Percentiles rank a stretch among this genome's conserved stretches.
phyloP scores from a whole-genome alignment of 2,329 filamentous ascomycete genomes.

The Botrytis porri region DNA sequence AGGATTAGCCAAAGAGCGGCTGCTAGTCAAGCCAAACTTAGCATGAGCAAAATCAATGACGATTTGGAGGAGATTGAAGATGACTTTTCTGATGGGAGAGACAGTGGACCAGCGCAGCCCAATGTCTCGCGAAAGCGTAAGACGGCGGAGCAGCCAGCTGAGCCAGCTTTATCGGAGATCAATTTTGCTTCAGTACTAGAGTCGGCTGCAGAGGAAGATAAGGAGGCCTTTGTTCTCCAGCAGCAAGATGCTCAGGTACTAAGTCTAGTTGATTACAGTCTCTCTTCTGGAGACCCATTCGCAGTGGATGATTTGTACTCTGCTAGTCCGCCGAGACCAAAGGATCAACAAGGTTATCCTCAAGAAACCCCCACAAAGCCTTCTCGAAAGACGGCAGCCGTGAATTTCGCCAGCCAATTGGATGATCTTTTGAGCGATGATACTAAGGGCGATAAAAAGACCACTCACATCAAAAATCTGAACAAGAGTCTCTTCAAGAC shows the following conservation, averaged over 20 bases:
- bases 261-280: neutral
- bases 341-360: neutral
- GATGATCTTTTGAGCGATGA: conserved; percentile 7
- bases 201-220: neutral
- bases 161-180: neutral
- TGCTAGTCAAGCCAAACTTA: conserved; percentile 10
- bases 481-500: neutral
- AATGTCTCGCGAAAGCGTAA: conserved; percentile 21
- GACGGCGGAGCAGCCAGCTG: neutral
- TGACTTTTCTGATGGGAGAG: neutral
- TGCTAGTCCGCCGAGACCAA: conserved; percentile 8
- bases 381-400: neutral
- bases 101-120: neutral
- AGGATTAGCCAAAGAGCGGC: conserved; percentile 12
- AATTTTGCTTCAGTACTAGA: neutral
- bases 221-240: conserved; percentile 4
- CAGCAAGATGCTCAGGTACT: conserved; percentile 10
- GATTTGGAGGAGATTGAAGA: conserved; percentile 6
- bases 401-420: conserved; percentile 5
- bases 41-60: conserved; percentile 7
- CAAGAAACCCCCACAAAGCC: neutral
- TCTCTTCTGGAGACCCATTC: neutral
- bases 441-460: neutral
- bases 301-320: conserved; percentile 11
- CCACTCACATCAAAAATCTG: neutral